Base-by-base conservation (phyloP, 352 stramenopile species). In the Phytophthora citrophthora region DNA sequence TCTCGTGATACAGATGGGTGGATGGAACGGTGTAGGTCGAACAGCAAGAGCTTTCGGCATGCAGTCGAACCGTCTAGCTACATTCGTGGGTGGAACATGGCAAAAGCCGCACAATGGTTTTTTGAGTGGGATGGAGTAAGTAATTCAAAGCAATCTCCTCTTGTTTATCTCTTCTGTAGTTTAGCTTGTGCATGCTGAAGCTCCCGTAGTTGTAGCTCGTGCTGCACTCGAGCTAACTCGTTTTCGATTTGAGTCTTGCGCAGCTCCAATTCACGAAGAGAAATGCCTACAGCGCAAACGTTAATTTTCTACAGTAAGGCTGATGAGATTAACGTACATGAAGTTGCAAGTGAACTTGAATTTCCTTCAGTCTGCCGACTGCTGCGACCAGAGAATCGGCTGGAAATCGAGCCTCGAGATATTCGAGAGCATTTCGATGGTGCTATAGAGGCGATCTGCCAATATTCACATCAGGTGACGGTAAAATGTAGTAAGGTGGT, bases 231-330 rank as follows among this genome's bases (percentile, higher is more conserved):
- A 50, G 65, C 56, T 4, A 87, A 53, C 46, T 87, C 77, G n/a
- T 50, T 55, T 47, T 87, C 77, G 48, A 91, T 91, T 48, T 86
- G 65, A n/a, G 41, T 63, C 53, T 89, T 91, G 45, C 77, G 79
- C 18, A 62, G 54, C 54, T 91, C 82, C 20, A 91, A 56, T 10
- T 85, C 77, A 0, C 74, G 73, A 26, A 91, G 58, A 9, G 79
- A 91, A 10, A 73, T 68, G 34, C 52, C 81, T 90, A 46, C 0
- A 4, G 16, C 4, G 2, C 16, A 23, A 27, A 12, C 5, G 4
- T 20, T 11, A 41, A 9, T 31, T 18, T n/a, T 31, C 11, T 11
- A 18, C n/a, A 31, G 36, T 40, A 41, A n/a, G 18, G 8, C 46
- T 11, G 6, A 32, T 7, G 20, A 20, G 20, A 20, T 20, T 2